These are phyloP conservation scores for Corylus avellana DNA, from an alignment of 306 rosid genomes.

Conservation along the genomic window DNA sequence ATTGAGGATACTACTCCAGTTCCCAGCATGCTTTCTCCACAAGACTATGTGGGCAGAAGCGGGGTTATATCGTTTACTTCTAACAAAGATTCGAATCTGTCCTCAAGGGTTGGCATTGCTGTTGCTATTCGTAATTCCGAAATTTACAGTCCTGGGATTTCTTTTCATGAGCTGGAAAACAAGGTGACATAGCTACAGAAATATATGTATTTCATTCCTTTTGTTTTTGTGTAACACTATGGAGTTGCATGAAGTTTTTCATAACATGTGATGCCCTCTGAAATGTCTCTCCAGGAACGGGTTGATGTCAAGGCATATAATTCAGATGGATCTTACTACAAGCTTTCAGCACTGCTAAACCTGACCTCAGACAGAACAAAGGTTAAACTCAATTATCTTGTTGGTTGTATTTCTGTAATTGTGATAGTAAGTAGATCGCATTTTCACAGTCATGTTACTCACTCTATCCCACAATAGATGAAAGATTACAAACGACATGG, in stretches of 20 bases:
- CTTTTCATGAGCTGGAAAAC: slow-evolving; percentile 89
- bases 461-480: neutral
- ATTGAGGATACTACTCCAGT: slow-evolving; percentile 83
- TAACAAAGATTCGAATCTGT: slow-evolving; percentile 67
- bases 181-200: slow-evolving; percentile 54
- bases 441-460: neutral
- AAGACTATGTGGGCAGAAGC: slow-evolving; percentile 66
- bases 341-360: slow-evolving; percentile 80
- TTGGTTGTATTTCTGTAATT: neutral
- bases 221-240: slow-evolving; percentile 10
- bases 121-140: slow-evolving; percentile 72
- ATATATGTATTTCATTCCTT: neutral
- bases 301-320: slow-evolving; percentile 82
- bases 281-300: slow-evolving; percentile 65
- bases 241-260: slow-evolving; percentile 21
- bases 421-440: neutral
- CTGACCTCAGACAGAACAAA: slow-evolving; percentile 96
- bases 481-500: neutral
- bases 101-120: slow-evolving; percentile 88
- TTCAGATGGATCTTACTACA: slow-evolving; percentile 91
- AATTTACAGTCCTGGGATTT: slow-evolving; percentile 76
- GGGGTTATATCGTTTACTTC: slow-evolving; percentile 68
- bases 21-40: slow-evolving; percentile 97
- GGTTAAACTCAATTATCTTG: slow-evolving; percentile 45
- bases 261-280: slow-evolving; percentile 30